Evolutionary conservation across 192 early-diverging fungal genomes (phyloP), one percentile per base, ranked within the genome.

Genomic region (Backusella morwellensis): DNA sequence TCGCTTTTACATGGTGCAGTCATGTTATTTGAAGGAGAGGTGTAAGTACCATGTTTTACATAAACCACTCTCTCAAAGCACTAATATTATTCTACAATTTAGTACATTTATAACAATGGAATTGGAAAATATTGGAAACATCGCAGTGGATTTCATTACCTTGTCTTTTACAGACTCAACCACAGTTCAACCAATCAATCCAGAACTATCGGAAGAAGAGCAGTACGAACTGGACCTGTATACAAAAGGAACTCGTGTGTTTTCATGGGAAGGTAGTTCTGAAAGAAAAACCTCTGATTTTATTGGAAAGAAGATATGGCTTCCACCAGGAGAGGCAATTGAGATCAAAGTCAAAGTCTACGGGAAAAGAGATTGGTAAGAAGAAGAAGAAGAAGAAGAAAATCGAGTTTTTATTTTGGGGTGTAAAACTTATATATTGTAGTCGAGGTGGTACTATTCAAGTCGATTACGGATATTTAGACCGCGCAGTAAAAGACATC

Each of bases 1-100:
- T 92, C 82, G 32, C 80, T 82, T n/a, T 80, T 83, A 77, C 88
- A 92, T 73, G 86, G 88, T 56, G 92, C 93, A 7, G 76, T 94
- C 17, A 95, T 95, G 92, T 73, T 95, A 11, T 95, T 92, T 75
- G 94, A 96, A 71, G 94, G 94, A 36, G 94, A 95, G 82, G 81
- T 82, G 92, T 94, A 82, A 35, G 81, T 73, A 41, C n/a, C 12
- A 42, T 44, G 9, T 56, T 7, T 9, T 6, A 3, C 6, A 21
- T 7, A 23, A 17, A 44, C 68, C 29, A 19, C 19, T 7, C 4
- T 12, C 42, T 71, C 35, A 9, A 41, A 35, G 1, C n/a, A 9
- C 11, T 56, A 70, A 21, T 12, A 23, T 42, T 56, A 40, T 63
- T 23, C 44, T 32, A 32, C 32, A 32, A 32, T 32, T 12, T 74